Evolutionary conservation across 2,329 filamentous ascomycete species (phyloP).

Genomic region (Calonectria fujianensis): DNA sequence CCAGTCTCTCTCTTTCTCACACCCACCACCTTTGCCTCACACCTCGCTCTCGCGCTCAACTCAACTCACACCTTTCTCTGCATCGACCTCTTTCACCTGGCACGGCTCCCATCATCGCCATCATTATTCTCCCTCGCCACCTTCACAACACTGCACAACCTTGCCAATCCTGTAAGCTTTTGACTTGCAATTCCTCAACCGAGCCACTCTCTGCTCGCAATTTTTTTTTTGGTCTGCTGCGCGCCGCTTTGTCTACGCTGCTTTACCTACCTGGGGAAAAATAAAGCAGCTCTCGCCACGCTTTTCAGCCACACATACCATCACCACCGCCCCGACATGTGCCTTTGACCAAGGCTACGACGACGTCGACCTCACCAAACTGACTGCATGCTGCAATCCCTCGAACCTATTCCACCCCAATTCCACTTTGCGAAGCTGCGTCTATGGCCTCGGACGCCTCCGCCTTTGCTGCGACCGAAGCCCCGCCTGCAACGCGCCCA

Average conservation of each 20-base stretch:
- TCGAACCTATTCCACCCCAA: constrained; percentile 45
- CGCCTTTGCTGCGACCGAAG: constrained; percentile 72
- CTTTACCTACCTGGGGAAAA: constrained; percentile 50
- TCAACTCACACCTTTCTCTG: constrained; percentile 36
- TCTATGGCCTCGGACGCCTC: constrained; percentile 74
- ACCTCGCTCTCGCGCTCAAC: constrained; percentile 35
- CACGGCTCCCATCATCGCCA: constrained; percentile 36
- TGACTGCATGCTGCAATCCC: constrained; percentile 50
- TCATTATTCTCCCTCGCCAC: constrained; percentile 30
- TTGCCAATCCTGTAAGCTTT: constrained; percentile 42
- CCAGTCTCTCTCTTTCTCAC: constrained; percentile 36
- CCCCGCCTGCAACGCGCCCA: constrained; percentile 63
- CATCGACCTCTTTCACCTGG: constrained; percentile 34
- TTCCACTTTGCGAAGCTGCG: constrained; percentile 49
- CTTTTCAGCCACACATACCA: constrained; percentile 65
- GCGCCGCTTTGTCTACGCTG: constrained; percentile 46
- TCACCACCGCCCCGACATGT: constrained; percentile 61
- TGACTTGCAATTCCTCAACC: constrained; percentile 52
- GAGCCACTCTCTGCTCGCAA: constrained; percentile 52
- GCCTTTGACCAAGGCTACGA: constrained; percentile 54
- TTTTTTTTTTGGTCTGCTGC: constrained; percentile 48
- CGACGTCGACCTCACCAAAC: constrained; percentile 51
- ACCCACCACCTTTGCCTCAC: constrained; percentile 41
- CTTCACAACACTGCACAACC: constrained; percentile 42
- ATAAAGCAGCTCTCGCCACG: constrained; percentile 65